A percentile compares a stretch with the other conserved stretches of the same genome.
Evolutionary conservation across 2,329 filamentous ascomycete genomes (phyloP).

Genomic region (Xylariaceae sp.): DNA sequence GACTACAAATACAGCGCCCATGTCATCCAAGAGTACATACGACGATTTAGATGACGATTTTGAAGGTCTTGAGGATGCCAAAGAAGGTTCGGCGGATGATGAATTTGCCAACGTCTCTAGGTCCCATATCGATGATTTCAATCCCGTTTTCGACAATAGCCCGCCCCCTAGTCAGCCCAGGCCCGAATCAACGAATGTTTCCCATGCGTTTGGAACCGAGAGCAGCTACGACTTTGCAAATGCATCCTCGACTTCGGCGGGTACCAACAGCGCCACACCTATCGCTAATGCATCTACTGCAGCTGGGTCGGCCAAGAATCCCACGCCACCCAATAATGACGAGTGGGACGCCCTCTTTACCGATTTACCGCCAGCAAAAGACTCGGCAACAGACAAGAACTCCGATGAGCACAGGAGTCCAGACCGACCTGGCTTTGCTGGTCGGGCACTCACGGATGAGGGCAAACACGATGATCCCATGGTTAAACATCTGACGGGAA

Average conservation of each 20-base stretch:
- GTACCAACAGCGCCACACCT: conserved; percentile 29
- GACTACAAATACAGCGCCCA: conserved; percentile 31
- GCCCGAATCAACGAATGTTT: conserved; percentile 42
- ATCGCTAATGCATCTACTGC: conserved; percentile 33
- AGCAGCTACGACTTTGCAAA: conserved; percentile 56
- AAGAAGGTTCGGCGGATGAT: conserved; percentile 72
- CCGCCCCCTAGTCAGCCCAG: conserved; percentile 50
- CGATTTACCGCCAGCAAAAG: conserved; percentile 57
- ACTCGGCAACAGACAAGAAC: conserved; percentile 27
- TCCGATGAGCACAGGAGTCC: conserved; percentile 23
- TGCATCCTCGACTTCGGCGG: conserved; percentile 34
- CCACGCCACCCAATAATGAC: conserved; percentile 49
- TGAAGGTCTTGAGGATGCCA: conserved; percentile 76
- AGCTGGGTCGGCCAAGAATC: conserved; percentile 35
- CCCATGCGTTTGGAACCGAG: conserved; percentile 46
- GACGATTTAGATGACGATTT: conserved; percentile 77
- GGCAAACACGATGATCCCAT: conserved; percentile 88
- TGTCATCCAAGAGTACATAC: conserved; percentile 51
- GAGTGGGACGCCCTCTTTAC: conserved; percentile 97
- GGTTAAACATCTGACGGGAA: conserved; percentile 78
- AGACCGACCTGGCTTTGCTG: conserved; percentile 34
- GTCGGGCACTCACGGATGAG: conserved; percentile 64
- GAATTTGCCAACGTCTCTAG: conserved; percentile 71
- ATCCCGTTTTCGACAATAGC: conserved; percentile 72
- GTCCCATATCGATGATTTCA: conserved; percentile 70